Evolutionary conservation across 345 rosid genomes (phyloP).

Genomic region (Corchorus olitorius): DNA sequence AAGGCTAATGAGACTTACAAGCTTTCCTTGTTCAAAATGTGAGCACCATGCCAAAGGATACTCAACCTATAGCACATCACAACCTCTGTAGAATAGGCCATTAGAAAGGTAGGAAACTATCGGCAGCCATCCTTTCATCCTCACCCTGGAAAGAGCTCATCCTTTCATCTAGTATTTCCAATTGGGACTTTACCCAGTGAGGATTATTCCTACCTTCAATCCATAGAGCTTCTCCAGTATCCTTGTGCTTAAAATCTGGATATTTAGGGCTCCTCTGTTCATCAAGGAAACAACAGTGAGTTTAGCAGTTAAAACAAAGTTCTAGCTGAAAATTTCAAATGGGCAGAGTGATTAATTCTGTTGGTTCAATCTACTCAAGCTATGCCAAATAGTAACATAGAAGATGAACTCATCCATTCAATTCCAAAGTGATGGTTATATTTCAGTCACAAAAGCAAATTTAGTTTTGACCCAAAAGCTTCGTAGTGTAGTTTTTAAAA

Average conservation of each 20-base stretch:
- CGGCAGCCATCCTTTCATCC: constrained; percentile 35
- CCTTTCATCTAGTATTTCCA: constrained; percentile 47
- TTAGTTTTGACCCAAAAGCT: background rate
- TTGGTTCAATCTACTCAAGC: background rate
- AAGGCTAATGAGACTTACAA: background rate
- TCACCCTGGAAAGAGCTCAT: constrained; percentile 40
- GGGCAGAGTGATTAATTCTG: background rate
- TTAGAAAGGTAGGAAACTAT: constrained; percentile 36
- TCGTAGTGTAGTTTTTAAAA: background rate
- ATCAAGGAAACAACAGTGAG: background rate
- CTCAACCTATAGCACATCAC: background rate
- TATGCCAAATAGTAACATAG: background rate
- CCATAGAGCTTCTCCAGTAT: constrained; percentile 75
- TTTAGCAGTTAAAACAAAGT: background rate
- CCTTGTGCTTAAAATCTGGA: constrained; percentile 79
- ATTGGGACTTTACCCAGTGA: constrained; percentile 60
- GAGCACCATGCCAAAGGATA: background rate
- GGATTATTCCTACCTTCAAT: constrained; percentile 64
- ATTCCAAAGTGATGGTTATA: background rate
- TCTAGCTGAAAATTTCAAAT: background rate
- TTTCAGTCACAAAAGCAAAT: background rate
- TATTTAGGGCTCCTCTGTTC: constrained; percentile 60
- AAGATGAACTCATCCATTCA: background rate
- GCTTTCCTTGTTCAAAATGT: background rate
- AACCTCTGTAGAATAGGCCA: constrained; percentile 2